Evolutionary conservation across 2,329 filamentous ascomycete genomes (phyloP).

Genomic region (Aspergillus fischeri): DNA sequence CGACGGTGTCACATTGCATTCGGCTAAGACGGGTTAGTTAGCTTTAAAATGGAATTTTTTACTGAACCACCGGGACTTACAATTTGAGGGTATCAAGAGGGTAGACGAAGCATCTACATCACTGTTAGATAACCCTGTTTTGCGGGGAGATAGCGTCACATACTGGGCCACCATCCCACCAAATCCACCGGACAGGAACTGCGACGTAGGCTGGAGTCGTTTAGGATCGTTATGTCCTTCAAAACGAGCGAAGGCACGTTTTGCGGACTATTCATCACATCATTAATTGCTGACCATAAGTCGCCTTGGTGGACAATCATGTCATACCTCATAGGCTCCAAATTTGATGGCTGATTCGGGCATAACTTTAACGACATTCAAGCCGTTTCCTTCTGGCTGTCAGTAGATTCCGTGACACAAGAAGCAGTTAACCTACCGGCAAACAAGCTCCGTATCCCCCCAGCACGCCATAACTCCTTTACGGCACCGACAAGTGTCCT

Average conservation of each 20-base stretch:
- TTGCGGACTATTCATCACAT: slow-evolving; percentile 60
- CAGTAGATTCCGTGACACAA: slow-evolving; percentile 1
- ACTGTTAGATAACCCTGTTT: slow-evolving; percentile 19
- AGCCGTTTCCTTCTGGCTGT: slow-evolving; percentile 69
- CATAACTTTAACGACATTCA: slow-evolving; percentile 98
- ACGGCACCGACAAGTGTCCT: slow-evolving; percentile 69
- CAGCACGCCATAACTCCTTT: slow-evolving; percentile 76
- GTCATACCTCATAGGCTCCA: slow-evolving; percentile 77
- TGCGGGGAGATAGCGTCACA: slow-evolving; percentile 31
- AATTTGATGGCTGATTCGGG: slow-evolving; percentile 98
- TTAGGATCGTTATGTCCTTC: slow-evolving; percentile 84
- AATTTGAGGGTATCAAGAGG: slow-evolving; percentile 70
- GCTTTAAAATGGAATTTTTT: not conserved
- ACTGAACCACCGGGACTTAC: slow-evolving; percentile 35
- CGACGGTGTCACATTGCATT: slow-evolving; percentile 91
- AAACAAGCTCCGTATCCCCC: slow-evolving; percentile 85
- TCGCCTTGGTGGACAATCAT: not conserved
- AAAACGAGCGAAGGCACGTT: slow-evolving; percentile 75
- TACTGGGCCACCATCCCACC: slow-evolving; percentile 94
- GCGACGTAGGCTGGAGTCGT: slow-evolving; percentile 75
- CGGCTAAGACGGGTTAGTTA: slow-evolving; percentile 46
- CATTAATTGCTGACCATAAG: slow-evolving; percentile 7
- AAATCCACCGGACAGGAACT: slow-evolving; percentile 84
- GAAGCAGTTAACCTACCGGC: slow-evolving; percentile 61
- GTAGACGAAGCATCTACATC: slow-evolving; percentile 76